Conservation (phyloP, 148 eudicot species). For the Rhododendron griersonianum region DNA sequence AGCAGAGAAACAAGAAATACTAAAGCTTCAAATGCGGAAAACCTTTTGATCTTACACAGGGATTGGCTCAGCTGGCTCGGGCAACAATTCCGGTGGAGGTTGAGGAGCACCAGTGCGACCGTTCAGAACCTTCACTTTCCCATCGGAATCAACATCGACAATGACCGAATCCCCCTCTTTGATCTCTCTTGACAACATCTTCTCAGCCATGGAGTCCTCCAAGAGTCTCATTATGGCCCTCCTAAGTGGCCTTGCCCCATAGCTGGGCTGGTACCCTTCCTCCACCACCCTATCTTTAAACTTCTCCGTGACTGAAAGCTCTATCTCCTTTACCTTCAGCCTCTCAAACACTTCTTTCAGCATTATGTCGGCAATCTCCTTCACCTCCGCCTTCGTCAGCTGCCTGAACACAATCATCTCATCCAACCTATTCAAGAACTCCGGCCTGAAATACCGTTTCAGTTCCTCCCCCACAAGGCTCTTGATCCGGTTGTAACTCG, state of each 20-base stretch:
- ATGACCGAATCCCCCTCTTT: constrained; percentile 34
- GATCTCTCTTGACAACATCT: constrained; percentile 33
- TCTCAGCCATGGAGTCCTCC: constrained; percentile 45
- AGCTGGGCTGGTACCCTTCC: constrained; percentile 39
- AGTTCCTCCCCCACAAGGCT: constrained; percentile 37
- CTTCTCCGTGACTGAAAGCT: constrained; percentile 34
- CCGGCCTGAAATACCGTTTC: constrained; percentile 36
- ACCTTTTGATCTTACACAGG: constrained; percentile 9
- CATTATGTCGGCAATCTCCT: constrained; percentile 40
- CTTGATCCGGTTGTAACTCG: constrained; percentile 37
- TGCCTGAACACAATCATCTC: constrained; percentile 44
- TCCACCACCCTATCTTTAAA: constrained; percentile 36
- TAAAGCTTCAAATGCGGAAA: background rate
- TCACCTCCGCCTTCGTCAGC: constrained; percentile 38
- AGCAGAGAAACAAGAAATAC: background rate
- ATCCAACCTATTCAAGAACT: constrained; percentile 43
- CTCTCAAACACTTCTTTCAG: constrained; percentile 34
- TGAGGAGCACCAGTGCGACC: constrained; percentile 25
- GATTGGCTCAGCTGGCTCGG: constrained; percentile 16
- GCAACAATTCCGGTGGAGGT: constrained; percentile 14
- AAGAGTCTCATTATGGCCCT: constrained; percentile 41
- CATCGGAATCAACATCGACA: constrained; percentile 32
- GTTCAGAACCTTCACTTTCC: constrained; percentile 31
- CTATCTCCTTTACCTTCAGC: constrained; percentile 34
- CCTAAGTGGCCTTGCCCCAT: constrained; percentile 47